Evolutionary conservation across 2,329 filamentous ascomycete genomes (phyloP), one percentile per base, ranked within the genome.

Genomic region (Parastagonospora nodorum): DNA sequence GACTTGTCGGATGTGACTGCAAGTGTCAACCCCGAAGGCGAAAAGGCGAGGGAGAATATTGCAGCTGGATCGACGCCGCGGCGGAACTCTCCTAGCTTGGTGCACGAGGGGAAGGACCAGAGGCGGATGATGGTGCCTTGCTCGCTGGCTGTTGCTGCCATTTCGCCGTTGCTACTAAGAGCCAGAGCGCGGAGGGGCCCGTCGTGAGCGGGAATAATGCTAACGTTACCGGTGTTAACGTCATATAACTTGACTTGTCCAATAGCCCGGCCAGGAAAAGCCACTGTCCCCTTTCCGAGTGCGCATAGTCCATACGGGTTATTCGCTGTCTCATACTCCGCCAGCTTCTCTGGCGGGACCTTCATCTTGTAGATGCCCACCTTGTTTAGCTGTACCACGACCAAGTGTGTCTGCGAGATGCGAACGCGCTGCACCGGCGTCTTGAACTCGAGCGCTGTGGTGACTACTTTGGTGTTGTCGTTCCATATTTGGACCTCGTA

Each of bases 1-100:
- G 90, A 92, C 75, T 97, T 99, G 79, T 99, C 94, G 1, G 92
- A 97, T 1, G 93, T 97, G 55, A 92, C 93, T 24, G 94, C 94
- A 9, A 97, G 82, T 68, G 92, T 83, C 37, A 82, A 84, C 44
- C 88, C 89, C 1, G 87, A 87, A 0, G 92, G 92, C 15, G 90
- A 95, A 72, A 99, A 94, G 9, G 88, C 88, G 9, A 99, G 80
- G 2, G 90, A 93, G 75, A 90, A 96, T 60, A 97, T 89, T 46
- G 86, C 86, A 12, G 94, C 92, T 31, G 86, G 88, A 66, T 99
- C 94, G 41, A 96, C 88, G 36, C 94, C 94, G 30, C 94, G 86
- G 37, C 94, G 87, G 42, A 97, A 82, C 74, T 99, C 94, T 33
- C 85, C 88, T 33, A 97, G 76, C 51, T 88, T 88, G 9, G 90